Conservation (phyloP, 257 asterid species). For the Henckelia pumila region DNA sequence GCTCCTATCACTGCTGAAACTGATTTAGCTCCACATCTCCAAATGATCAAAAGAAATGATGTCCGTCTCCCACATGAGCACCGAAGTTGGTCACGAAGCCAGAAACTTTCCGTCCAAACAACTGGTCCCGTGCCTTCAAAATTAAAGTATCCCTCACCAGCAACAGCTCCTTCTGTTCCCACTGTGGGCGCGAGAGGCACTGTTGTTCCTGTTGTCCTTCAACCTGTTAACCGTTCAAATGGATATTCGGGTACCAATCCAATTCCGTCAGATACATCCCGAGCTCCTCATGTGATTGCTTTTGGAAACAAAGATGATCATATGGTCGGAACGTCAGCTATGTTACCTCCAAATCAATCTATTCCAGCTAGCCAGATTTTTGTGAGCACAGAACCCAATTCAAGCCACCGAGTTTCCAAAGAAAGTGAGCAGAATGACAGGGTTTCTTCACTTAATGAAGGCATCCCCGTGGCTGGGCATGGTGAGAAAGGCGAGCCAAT, state of each 20-base stretch:
- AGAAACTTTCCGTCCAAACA: slow-evolving; percentile 30
- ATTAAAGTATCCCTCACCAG: slow-evolving; percentile 32
- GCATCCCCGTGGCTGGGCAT: slow-evolving; percentile 26
- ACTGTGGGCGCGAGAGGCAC: slow-evolving; percentile 57
- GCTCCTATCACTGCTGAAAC: slow-evolving; percentile 71
- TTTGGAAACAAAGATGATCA: slow-evolving; percentile 56
- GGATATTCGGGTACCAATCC: slow-evolving; percentile 31
- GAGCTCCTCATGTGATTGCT: slow-evolving; percentile 28
- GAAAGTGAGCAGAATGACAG: slow-evolving; percentile 32
- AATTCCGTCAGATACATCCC: slow-evolving; percentile 29
- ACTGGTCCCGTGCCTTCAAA: slow-evolving; percentile 36
- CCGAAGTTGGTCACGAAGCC: slow-evolving; percentile 31
- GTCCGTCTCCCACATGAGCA: slow-evolving; percentile 37
- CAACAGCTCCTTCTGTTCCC: slow-evolving; percentile 42
- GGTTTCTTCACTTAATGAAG: slow-evolving; percentile 24
- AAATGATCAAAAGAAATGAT: slow-evolving; percentile 61
- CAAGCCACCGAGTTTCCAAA: slow-evolving; percentile 34
- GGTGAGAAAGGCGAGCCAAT: slow-evolving; percentile 33
- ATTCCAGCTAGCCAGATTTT: slow-evolving; percentile 46
- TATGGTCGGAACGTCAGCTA: slow-evolving; percentile 60
- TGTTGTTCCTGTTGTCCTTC: slow-evolving; percentile 61
- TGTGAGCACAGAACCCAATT: slow-evolving; percentile 33
- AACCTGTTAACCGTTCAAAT: slow-evolving; percentile 42
- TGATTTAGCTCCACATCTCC: slow-evolving; percentile 79
- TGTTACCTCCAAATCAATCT: slow-evolving; percentile 60